Base-by-base conservation (phyloP, 768 basidiomycete genomes). In the Hericium coralloides region DNA sequence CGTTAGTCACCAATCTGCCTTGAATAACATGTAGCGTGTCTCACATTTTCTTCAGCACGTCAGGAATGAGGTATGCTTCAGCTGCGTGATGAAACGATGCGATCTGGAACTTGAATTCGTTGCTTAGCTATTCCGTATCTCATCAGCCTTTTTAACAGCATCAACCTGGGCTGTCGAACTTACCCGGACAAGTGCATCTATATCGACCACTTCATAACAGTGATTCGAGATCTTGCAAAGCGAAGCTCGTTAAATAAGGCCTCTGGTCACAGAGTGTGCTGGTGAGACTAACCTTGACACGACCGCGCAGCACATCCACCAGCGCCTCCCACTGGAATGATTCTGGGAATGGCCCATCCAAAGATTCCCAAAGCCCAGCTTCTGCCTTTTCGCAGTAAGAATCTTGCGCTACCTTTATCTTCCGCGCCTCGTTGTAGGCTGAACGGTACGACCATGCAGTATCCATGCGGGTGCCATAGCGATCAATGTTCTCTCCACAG, bases 11-110 rank as follows among this genome's bases (percentile, higher is more conserved):
- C 52, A 23, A 36, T 22, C 9, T 18, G 15, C 15, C 43, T 17
- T 4, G 43, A 45, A 45, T 3, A n/a, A 4, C n/a, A 20, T 20
- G 17, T 18, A n/a, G 20, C 20, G 6, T n/a, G 10, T 2, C 89
- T 64, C 78, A 89, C 49, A 81, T 79, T 62, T 78, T 76, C 68
- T 87, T 89, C 59, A 95, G 72, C 5, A 87, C 67, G 48, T 86
- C 84, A 1, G 92, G 88, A 20, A 93, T 85, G 12, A 93, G 79
- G 64, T 87, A 94, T 0, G 90, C 85, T 63, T 93, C 89, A 57
- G 83, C 82, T 2, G 91, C 90, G 59, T 85, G 82, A 63, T 92
- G 90, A 66, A 92, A 81, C 2, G 84, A 83, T 3, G 88, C 82
- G 55, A 91, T 78, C 6, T 83, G 80, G 67, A 90, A 90, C 63